These are phyloP conservation scores for Alternaria viburni DNA, from an alignment of 2,329 filamentous ascomycete species.

Conservation along the genomic window DNA sequence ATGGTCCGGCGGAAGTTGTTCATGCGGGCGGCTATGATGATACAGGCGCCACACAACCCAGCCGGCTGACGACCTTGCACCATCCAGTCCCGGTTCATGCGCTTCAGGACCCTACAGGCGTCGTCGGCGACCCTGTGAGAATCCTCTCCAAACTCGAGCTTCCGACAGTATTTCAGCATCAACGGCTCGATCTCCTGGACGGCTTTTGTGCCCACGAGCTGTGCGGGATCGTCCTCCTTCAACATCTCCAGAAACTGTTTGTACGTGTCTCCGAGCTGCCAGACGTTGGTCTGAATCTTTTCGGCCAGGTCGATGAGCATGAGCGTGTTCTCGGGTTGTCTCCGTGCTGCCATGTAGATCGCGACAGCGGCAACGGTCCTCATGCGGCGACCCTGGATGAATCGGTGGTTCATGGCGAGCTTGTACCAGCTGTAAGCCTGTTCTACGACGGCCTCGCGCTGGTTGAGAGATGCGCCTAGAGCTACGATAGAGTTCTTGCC, in stretches of 20 bases:
- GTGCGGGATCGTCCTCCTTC: slow-evolving; percentile 65
- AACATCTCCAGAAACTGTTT: slow-evolving; percentile 75
- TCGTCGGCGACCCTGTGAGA: slow-evolving; percentile 87
- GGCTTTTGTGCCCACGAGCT: slow-evolving; percentile 51
- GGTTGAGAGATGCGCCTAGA: slow-evolving; percentile 48
- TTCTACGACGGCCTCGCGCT: slow-evolving; percentile 45
- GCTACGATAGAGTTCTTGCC: slow-evolving; percentile 51
- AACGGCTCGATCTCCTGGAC: slow-evolving; percentile 83
- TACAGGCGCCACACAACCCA: slow-evolving; percentile 90
- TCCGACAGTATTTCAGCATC: slow-evolving; percentile 87
- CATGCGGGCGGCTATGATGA: slow-evolving; percentile 95
- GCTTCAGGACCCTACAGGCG: slow-evolving; percentile 82
- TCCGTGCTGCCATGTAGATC: slow-evolving; percentile 86
- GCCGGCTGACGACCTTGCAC: slow-evolving; percentile 90
- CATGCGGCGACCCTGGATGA: slow-evolving; percentile 72
- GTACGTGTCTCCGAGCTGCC: slow-evolving; percentile 87
- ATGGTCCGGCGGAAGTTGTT: slow-evolving; percentile 96
- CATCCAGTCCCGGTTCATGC: slow-evolving; percentile 99
- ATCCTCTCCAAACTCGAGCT: slow-evolving; percentile 85
- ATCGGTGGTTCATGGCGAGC: slow-evolving; percentile 66
- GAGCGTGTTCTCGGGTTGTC: slow-evolving; percentile 77
- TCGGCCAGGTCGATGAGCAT: slow-evolving; percentile 98
- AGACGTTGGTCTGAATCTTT: slow-evolving; percentile 83
- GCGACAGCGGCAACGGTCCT: slow-evolving; percentile 88
- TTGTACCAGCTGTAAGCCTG: slow-evolving; percentile 53